Evolutionary conservation across 306 rosid species (phyloP), one percentile per base, ranked within the genome.

Genomic region (Sesbania bispinosa): DNA sequence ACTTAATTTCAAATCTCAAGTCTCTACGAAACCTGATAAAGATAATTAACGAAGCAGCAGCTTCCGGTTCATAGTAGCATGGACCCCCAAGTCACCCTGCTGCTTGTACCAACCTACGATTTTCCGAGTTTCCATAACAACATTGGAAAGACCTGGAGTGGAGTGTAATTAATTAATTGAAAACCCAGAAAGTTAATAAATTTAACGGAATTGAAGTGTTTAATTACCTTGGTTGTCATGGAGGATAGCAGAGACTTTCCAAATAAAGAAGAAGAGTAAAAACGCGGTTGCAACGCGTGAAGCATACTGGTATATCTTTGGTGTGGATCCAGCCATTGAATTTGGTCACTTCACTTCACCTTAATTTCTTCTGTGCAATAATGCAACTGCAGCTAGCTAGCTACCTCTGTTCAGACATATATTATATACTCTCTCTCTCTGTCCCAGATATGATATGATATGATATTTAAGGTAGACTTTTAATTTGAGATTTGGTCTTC

Each of bases 101-200:
- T n/a, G n/a, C n/a, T n/a, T n/a, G 33, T 52, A 10, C 59, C 30
- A 52, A 52, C 59, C 92, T 29, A 88, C 88, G 48, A 90, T 60
- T 81, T 74, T 86, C 83, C 87, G 96, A 32, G 96, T 89, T 63
- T 86, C 92, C 59, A 83, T 48, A 50, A 87, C 90, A 75, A 85
- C 81, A 84, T 81, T 85, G 52, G 92, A 85, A 16, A 87, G 24
- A 54, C 92, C 92, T 86, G 79, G 8, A 80, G 1, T 6, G 8
- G 1, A 26, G 29, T 2, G 29, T 26, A 26, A 26, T 2, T 26
- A 4, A 26, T 0, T 6, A 36, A 36, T 6, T 1, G 9, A 6
- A 8, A 36, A 36, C 11, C 41, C 41, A 36, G 7, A 36, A 36
- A 36, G 13, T 36, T 36, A 1, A 11, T 9, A 36, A 36, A 36